phyloP scores from a whole-genome alignment of 768 basidiomycete genomes.

The Serpula lacrymans region DNA sequence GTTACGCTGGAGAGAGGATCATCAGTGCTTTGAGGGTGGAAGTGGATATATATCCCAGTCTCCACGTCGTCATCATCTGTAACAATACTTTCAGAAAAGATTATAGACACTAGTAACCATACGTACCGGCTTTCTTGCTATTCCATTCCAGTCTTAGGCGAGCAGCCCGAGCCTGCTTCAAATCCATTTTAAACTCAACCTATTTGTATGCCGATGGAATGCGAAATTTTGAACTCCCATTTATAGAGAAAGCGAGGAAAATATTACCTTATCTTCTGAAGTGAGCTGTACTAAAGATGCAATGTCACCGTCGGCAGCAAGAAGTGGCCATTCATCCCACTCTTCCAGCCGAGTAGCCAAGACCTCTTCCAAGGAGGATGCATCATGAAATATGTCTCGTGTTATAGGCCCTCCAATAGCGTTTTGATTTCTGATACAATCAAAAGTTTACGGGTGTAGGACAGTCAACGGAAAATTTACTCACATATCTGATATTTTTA shows the following conservation, averaged over 20 bases:
- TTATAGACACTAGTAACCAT: neutral
- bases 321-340: conserved; percentile 77
- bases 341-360: conserved; percentile 43
- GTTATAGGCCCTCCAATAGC: conserved; percentile 62
- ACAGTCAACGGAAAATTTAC: conserved; percentile 6
- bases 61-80: conserved; percentile 86
- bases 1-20: conserved; percentile 14
- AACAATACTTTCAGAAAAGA: conserved; percentile 6
- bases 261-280: conserved; percentile 69
- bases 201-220: conserved; percentile 31
- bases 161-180: conserved; percentile 52
- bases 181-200: conserved; percentile 75
- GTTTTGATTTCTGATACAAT: conserved; percentile 55
- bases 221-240: neutral
- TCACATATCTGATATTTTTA: conserved; percentile 75
- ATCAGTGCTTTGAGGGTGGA: conserved; percentile 14
- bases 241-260: neutral
- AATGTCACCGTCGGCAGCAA: conserved; percentile 78
- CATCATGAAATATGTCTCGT: conserved; percentile 69
- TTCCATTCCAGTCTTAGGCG: conserved; percentile 71
- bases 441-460: neutral
- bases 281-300: conserved; percentile 75
- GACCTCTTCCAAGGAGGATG: conserved; percentile 57
- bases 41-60: conserved; percentile 53
- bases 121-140: conserved; percentile 82